Percentiles rank a stretch among this genome's conserved stretches.
Evolutionary conservation across 2,329 filamentous ascomycete genomes (phyloP).

Genomic region (Fusarium sp.): DNA sequence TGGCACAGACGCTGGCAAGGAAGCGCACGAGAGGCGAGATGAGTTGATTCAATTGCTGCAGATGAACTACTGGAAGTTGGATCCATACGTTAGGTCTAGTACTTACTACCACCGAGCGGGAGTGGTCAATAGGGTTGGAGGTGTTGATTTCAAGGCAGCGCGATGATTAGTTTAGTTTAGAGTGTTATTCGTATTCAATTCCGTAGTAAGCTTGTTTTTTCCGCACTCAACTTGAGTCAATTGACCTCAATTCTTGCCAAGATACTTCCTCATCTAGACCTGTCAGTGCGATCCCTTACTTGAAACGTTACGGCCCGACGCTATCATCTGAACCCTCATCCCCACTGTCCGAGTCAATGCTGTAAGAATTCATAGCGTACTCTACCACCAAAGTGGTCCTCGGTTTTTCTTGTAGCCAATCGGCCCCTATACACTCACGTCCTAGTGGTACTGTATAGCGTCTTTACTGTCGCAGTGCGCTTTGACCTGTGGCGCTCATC

Average conservation of each 20-base stretch:
- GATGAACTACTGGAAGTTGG: slow-evolving; percentile 75
- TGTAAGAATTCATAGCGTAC: not conserved
- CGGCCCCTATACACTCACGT: not conserved
- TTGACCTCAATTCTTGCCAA: not conserved
- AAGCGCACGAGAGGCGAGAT: slow-evolving; percentile 50
- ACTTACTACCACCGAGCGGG: slow-evolving; percentile 38
- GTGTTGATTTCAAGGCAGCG: slow-evolving; percentile 34
- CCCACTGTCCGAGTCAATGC: not conserved
- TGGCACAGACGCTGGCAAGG: not conserved
- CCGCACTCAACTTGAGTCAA: not conserved
- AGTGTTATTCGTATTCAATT: not conserved
- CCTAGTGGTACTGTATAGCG: not conserved
- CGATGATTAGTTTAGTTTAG: slow-evolving; percentile 7
- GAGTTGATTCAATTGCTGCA: slow-evolving; percentile 61
- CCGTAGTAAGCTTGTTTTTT: not conserved
- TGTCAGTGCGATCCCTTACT: not conserved
- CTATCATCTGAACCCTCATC: not conserved
- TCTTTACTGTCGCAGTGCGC: not conserved
- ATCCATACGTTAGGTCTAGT: slow-evolving; percentile 70
- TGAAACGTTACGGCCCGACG: not conserved
- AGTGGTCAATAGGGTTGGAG: slow-evolving; percentile 19
- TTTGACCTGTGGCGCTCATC: slow-evolving; percentile 12
- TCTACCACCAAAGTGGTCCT: not conserved
- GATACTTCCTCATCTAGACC: not conserved
- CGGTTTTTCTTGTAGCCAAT: not conserved